Evolutionary conservation across 768 basidiomycete species (phyloP).

Genomic region (Lanmaoa rubissima): DNA sequence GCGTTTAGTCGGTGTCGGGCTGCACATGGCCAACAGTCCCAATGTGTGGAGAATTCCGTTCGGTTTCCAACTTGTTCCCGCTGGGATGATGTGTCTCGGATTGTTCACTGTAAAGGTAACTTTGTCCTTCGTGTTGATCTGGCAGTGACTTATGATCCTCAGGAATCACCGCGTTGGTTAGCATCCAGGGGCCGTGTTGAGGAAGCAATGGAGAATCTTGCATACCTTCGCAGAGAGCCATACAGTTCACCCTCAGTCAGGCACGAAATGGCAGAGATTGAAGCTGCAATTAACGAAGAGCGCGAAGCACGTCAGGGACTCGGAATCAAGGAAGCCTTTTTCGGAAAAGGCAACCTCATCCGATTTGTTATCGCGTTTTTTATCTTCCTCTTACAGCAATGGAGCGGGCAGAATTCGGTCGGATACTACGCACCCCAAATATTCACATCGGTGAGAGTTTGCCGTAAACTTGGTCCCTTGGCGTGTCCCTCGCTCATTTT

Average conservation of each 20-base stretch:
- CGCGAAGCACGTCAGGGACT: conserved; percentile 61
- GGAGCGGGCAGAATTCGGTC: conserved; percentile 83
- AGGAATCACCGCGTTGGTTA: conserved; percentile 79
- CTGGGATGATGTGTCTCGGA: conserved; percentile 66
- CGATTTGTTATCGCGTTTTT: conserved; percentile 84
- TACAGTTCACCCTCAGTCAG: conserved; percentile 45
- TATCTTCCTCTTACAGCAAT: conserved; percentile 81
- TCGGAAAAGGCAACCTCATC: conserved; percentile 77
- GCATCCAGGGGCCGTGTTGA: conserved; percentile 57
- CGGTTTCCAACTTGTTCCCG: conserved; percentile 72
- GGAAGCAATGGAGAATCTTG: conserved; percentile 58
- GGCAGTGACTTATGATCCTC: conserved; percentile 8
- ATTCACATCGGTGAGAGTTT: conserved; percentile 54
- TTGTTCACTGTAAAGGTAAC: conserved; percentile 61
- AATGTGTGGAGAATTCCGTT: conserved; percentile 72
- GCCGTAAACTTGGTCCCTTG: background rate
- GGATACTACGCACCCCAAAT: conserved; percentile 76
- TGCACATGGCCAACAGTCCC: conserved; percentile 46
- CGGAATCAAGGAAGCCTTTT: conserved; percentile 67
- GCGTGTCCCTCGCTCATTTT: background rate
- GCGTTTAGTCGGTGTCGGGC: conserved; percentile 53
- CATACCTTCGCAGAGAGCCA: conserved; percentile 55
- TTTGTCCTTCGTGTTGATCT: background rate
- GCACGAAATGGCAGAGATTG: conserved; percentile 75
- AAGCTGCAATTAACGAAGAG: conserved; percentile 77